Percentiles rank a stretch among this genome's conserved stretches.
Evolutionary conservation across 148 eudicot species (phyloP).

Genomic region (Rhododendron ovatum): DNA sequence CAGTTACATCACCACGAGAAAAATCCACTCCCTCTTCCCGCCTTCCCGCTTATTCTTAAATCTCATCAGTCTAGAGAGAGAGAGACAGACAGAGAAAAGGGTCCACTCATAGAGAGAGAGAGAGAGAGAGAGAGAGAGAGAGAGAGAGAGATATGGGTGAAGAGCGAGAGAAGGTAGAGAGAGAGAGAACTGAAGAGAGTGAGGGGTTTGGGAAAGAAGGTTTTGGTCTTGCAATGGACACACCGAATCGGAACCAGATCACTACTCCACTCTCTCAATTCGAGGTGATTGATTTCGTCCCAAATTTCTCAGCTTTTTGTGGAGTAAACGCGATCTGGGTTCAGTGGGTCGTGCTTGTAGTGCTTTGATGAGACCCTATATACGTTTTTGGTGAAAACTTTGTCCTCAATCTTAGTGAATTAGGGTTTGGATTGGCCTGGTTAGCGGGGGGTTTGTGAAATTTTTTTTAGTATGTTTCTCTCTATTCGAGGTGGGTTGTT

Average conservation of each 20-base stretch:
- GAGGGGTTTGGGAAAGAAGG: neutral
- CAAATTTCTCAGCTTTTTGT: neutral
- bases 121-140: neutral
- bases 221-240: conserved; percentile 16
- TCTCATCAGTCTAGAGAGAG: neutral
- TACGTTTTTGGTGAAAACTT: neutral
- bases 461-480: neutral
- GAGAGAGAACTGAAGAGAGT: neutral
- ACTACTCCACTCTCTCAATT: conserved; percentile 6
- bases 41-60: conserved; percentile 18
- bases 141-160: conserved; percentile 6
- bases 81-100: neutral
- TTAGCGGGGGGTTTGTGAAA: neutral
- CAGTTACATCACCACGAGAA: neutral
- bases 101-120: neutral
- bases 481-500: neutral
- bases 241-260: conserved; percentile 13
- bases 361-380: neutral
- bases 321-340: neutral
- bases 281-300: conserved; percentile 17
- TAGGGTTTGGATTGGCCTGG: neutral
- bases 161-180: neutral
- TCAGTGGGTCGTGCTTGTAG: neutral
- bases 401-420: neutral
- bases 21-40: conserved; percentile 8